A percentile compares a stretch with the other conserved stretches of the same genome.
These are phyloP conservation scores for Penicillium salamii DNA, from an alignment of 495 filamentous ascomycete species.

Conservation along the genomic window DNA sequence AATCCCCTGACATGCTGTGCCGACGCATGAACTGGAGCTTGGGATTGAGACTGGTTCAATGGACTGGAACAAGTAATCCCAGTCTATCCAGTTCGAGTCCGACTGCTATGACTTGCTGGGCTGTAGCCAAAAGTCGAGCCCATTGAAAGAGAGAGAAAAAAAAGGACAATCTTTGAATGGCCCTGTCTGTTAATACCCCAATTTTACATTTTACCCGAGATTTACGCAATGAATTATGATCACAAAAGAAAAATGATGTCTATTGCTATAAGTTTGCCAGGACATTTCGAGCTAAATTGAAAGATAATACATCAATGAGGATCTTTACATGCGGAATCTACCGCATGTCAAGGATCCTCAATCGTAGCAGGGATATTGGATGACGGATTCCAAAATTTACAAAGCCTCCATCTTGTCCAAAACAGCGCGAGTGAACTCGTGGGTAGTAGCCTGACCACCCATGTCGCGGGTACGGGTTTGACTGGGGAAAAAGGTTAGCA, in stretches of 20 bases:
- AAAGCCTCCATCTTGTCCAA: constrained; percentile 85
- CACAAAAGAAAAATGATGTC: constrained; percentile 17
- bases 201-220: no score
- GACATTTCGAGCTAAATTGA: constrained; percentile 27
- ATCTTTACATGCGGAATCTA: constrained; percentile 16
- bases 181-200: constrained; percentile 6
- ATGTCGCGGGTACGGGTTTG: constrained; percentile 88
- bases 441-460: constrained; percentile 84
- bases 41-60: no score
- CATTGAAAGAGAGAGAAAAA: no score
- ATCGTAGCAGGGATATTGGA: constrained; percentile 21
- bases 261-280: constrained; percentile 28
- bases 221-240: constrained; percentile 12
- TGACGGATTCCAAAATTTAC: constrained; percentile 27
- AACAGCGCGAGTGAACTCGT: constrained; percentile 93
- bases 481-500: constrained; percentile 44
- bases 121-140: no score
- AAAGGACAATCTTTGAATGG: no score
- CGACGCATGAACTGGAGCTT: no score
- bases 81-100: no score
- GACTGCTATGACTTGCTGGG: no score
- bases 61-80: no score
- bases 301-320: constrained; percentile 35
- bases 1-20: not conserved
- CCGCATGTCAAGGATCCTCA: constrained; percentile 11